Base-by-base conservation (phyloP, 257 asterid genomes). In the Solanum habrochaites region DNA sequence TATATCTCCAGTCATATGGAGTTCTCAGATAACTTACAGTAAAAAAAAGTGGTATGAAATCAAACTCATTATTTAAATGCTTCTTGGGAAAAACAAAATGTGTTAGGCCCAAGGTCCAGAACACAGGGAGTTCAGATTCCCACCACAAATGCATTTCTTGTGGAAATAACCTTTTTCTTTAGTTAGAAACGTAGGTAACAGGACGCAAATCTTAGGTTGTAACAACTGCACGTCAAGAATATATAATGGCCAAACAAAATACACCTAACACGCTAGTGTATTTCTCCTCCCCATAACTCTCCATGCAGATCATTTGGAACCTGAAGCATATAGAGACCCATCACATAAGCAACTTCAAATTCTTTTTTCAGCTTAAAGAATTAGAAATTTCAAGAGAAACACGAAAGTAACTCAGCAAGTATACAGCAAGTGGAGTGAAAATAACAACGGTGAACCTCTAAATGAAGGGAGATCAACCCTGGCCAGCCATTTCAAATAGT, bases 401-500 rank as follows among this genome's bases (percentile, higher is more conserved):
- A 84, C 23, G 64, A 52, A 2, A 52, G 3, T 9, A 52, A 52
- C 62, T 21, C 25, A 40, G 52, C 39, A 60, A 25, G 16, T 62
- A 13, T 7, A 12, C 35, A 58, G 27, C 37, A 39, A 58, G 25
- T 10, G 60, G 77, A 62, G 77, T 21, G 75, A 83, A 45, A 64
- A 25, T 64, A 84, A 45, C 80, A 56, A 87, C 52, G 77, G 88
- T 93, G 87, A 90, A 96, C 99, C 99, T 96, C 98, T 71, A 96
- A 93, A 90, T 92, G 94, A 82, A 96, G 92, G 66, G 91, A 89
- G 87, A 90, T 91, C 92, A 96, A 91, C 74, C 98, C 98, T 64
- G 98, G 99, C 98, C 98, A 95, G 62, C 98, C 94, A 83, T 89
- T 89, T 88, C 97, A 93, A 91, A 96, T 95, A 52, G 94, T 90